Conservation (phyloP, 768 basidiomycete species). For the Botryobasidium botryosum region DNA sequence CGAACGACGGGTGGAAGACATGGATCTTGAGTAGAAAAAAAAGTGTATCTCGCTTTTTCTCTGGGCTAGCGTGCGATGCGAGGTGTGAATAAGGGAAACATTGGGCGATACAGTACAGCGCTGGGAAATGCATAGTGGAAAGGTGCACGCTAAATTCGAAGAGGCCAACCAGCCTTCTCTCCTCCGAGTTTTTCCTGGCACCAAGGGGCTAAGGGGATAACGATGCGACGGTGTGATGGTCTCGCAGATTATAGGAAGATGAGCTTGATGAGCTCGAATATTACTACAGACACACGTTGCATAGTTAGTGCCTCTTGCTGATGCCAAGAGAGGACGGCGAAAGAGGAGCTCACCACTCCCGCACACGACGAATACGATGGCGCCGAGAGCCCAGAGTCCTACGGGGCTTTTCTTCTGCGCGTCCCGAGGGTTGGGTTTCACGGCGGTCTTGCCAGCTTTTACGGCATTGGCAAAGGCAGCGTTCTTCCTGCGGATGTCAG, state of each 20-base stretch:
- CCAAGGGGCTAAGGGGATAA: no score
- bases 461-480: conserved; percentile 62
- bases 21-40: conserved; percentile 56
- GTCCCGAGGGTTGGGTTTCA: conserved; percentile 56
- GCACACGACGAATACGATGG: conserved; percentile 59
- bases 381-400: conserved; percentile 54
- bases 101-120: background rate
- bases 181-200: no score
- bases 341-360: conserved; percentile 47
- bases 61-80: conserved; percentile 3
- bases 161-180: no score
- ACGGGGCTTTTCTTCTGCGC: conserved; percentile 57
- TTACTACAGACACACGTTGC: conserved; percentile 27
- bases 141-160: background rate
- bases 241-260: conserved; percentile 45
- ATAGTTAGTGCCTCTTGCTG: background rate
- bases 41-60: conserved; percentile 15
- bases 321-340: no score
- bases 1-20: conserved; percentile 65
- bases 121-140: background rate
- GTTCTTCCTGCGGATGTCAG: conserved; percentile 61
- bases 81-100: background rate
- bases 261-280: conserved; percentile 54
- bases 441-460: conserved; percentile 57
- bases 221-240: no score